Percentiles rank a stretch among this genome's conserved stretches.
Evolutionary conservation across 1,284 basidiomycete species (phyloP).

Genomic region (Xerocomus amazonicus): DNA sequence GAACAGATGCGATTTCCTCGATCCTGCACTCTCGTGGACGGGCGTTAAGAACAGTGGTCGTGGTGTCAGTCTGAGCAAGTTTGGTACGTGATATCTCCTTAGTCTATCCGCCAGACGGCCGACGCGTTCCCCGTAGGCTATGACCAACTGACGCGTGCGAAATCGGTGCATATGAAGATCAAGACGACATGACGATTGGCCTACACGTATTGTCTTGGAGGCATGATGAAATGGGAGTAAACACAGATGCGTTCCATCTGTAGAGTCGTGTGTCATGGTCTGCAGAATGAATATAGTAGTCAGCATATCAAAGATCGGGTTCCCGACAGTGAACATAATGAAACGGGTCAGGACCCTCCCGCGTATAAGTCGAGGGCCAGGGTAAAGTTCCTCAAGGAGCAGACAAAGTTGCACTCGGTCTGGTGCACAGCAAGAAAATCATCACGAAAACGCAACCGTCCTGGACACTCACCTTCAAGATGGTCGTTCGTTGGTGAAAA

Average conservation of each 20-base stretch:
- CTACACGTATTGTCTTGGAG: not conserved
- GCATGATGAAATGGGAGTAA: no score
- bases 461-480: slow-evolving; percentile 5
- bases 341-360: slow-evolving; percentile 33
- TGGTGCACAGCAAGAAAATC: slow-evolving; percentile 38
- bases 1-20: slow-evolving; percentile 75
- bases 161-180: slow-evolving; percentile 78
- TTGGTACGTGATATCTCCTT: slow-evolving; percentile 55
- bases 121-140: slow-evolving; percentile 46
- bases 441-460: slow-evolving; percentile 19
- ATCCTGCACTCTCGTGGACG: slow-evolving; percentile 91
- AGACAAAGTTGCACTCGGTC: slow-evolving; percentile 28
- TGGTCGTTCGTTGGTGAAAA: not conserved
- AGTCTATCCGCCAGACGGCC: not conserved
- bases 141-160: slow-evolving; percentile 74
- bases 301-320: slow-evolving; percentile 1
- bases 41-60: slow-evolving; percentile 92
- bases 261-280: not conserved
- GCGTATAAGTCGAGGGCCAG: slow-evolving; percentile 35
- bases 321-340: not conserved
- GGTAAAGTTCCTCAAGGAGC: slow-evolving; percentile 32
- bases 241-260: not conserved
- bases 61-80: slow-evolving; percentile 85
- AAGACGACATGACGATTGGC: slow-evolving; percentile 36
- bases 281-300: not conserved